phyloP scores from a whole-genome alignment of 768 basidiomycete species.

The Auricularia sp. region DNA sequence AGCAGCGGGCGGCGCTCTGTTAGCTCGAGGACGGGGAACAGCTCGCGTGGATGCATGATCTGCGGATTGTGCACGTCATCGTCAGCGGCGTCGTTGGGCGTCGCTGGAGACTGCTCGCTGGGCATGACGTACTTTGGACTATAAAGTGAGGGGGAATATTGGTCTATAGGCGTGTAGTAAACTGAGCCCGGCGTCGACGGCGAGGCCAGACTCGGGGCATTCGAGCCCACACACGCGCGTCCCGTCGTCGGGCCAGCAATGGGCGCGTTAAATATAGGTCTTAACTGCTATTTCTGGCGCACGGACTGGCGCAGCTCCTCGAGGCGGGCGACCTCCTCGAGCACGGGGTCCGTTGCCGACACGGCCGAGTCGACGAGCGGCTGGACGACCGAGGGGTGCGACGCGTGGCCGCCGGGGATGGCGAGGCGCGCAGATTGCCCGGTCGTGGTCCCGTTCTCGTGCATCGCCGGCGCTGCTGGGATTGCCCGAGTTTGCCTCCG shows the following conservation, averaged over 20 bases:
- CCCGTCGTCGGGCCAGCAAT: not conserved
- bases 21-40: conserved; percentile 22
- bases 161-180: conserved; percentile 46
- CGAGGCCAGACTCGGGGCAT: not conserved
- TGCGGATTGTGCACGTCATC: not conserved
- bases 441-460: not conserved
- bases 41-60: not conserved
- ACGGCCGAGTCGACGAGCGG: not conserved
- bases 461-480: not conserved
- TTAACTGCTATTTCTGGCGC: not conserved
- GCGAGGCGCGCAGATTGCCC: not conserved
- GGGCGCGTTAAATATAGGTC: not conserved
- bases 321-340: not conserved
- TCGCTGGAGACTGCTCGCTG: not conserved
- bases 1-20: conserved; percentile 46
- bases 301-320: not conserved
- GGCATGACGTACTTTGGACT: conserved; percentile 18
- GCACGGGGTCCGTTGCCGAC: not conserved
- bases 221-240: not conserved
- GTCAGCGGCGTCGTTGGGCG: too few relatives aligned
- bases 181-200: conserved; percentile 19
- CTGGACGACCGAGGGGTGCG: not conserved
- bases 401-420: not conserved
- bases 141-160: conserved; percentile 18
- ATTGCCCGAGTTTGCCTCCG: not conserved